A percentile compares a stretch with the other conserved stretches of the same genome.
phyloP scores from a whole-genome alignment of 805 yeast genomes.

The Grigorovia humatica region DNA sequence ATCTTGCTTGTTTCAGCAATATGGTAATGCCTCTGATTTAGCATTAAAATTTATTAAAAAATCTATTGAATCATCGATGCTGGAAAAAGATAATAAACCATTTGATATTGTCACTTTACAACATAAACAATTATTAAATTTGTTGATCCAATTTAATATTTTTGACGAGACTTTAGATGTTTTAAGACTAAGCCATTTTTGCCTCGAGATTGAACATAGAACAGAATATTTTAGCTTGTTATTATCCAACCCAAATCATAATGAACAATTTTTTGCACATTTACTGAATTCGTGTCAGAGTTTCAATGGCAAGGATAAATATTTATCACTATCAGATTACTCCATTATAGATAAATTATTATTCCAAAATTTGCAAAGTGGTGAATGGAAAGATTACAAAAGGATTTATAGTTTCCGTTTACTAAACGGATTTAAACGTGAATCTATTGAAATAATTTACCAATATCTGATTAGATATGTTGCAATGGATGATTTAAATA shows the following conservation, averaged over 20 bases:
- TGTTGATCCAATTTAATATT: slow-evolving; percentile 17
- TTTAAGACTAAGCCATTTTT: slow-evolving; percentile 19
- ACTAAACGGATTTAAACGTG: slow-evolving; percentile 20
- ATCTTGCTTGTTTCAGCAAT: slow-evolving; percentile 18
- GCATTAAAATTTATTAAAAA: slow-evolving; percentile 21
- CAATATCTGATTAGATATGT: slow-evolving; percentile 10
- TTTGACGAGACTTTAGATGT: slow-evolving; percentile 25
- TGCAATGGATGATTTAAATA: slow-evolving; percentile 2
- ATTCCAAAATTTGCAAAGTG: slow-evolving; percentile 6
- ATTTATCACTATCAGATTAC: slow-evolving; percentile 17
- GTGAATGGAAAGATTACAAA: slow-evolving; percentile 18
- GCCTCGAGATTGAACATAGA: slow-evolving; percentile 15
- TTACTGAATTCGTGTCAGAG: slow-evolving; percentile 13
- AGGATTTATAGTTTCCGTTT: slow-evolving; percentile 22
- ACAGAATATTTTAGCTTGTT: slow-evolving; percentile 13
- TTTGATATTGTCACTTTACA: slow-evolving; percentile 12
- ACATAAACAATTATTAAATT: slow-evolving; percentile 19
- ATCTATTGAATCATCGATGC: slow-evolving; percentile 19
- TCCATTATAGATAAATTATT: slow-evolving; percentile 19
- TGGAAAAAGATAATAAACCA: slow-evolving; percentile 4
- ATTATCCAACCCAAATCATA: slow-evolving; percentile 9
- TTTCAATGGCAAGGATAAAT: slow-evolving; percentile 1
- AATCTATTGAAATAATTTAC: slow-evolving; percentile 24
- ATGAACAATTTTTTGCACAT: slow-evolving; percentile 16
- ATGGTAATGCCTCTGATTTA: slow-evolving; percentile 10